Evolutionary conservation across 495 filamentous ascomycete genomes (phyloP).

Genomic region (Tuber microsphaerosporum): DNA sequence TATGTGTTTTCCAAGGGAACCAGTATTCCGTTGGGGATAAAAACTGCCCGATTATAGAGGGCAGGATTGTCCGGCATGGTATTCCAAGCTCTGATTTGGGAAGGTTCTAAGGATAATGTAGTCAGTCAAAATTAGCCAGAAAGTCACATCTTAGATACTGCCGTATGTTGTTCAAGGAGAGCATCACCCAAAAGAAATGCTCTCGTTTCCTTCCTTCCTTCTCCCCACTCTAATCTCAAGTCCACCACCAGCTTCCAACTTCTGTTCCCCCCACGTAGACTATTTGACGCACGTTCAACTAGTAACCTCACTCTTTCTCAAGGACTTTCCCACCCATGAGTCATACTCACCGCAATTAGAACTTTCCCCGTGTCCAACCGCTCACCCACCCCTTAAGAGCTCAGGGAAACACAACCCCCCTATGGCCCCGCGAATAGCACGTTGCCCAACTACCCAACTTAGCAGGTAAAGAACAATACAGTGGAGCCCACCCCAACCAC

Average conservation of each 20-base stretch:
- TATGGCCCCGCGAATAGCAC: neutral
- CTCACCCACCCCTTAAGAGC: neutral
- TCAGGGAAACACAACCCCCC: neutral
- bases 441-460: neutral
- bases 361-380: neutral
- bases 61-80: no score
- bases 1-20: no score
- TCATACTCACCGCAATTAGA: neutral
- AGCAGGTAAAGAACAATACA: neutral
- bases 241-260: neutral
- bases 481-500: neutral
- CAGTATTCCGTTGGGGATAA: no score
- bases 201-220: neutral
- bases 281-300: no score
- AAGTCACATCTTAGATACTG: neutral
- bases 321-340: no score
- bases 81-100: no score
- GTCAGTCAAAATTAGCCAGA: no score
- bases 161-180: neutral
- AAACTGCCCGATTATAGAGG: no score
- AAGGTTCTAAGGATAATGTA: no score
- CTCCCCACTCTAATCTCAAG: neutral
- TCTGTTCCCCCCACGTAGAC: no score
- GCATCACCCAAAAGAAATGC: neutral
- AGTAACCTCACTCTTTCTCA: no score